Evolutionary conservation across 176 grass and related monocot genomes (phyloP).

Genomic region (Leersia perrieri): DNA sequence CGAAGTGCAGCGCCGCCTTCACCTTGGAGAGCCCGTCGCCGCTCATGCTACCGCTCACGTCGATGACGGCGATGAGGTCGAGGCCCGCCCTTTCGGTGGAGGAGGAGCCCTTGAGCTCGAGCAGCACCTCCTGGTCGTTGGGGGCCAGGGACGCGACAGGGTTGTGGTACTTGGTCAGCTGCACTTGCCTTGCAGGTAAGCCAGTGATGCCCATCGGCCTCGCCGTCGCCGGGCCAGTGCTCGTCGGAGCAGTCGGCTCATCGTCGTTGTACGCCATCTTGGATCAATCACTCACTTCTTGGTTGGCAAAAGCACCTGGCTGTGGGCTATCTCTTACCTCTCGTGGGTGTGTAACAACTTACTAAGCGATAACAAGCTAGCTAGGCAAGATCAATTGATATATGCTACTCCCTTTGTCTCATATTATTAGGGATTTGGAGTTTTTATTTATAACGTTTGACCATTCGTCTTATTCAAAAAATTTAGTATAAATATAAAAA

Average conservation of each 20-base stretch:
- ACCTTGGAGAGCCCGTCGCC: background rate
- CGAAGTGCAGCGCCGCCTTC: conserved; percentile 4
- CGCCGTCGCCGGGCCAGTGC: background rate
- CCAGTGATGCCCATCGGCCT: background rate
- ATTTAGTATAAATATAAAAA: no score
- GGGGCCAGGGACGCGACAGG: background rate
- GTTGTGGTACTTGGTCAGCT: background rate
- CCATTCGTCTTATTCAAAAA: no score
- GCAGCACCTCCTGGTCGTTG: background rate
- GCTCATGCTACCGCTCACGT: conserved; percentile 6
- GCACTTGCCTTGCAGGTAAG: background rate
- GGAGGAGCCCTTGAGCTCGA: background rate
- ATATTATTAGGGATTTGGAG: no score
- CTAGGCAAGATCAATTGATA: no score
- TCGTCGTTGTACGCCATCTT: background rate
- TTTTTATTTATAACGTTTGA: no score
- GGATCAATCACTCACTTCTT: background rate
- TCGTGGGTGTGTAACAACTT: background rate
- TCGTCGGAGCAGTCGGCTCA: background rate
- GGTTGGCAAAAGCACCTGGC: background rate
- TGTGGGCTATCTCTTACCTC: background rate
- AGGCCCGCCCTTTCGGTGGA: background rate
- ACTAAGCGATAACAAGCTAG: no score
- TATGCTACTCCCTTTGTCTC: no score
- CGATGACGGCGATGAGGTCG: conserved; percentile 36